Conservation (phyloP, 305 asterid species). For the Coffea humblotiana region DNA sequence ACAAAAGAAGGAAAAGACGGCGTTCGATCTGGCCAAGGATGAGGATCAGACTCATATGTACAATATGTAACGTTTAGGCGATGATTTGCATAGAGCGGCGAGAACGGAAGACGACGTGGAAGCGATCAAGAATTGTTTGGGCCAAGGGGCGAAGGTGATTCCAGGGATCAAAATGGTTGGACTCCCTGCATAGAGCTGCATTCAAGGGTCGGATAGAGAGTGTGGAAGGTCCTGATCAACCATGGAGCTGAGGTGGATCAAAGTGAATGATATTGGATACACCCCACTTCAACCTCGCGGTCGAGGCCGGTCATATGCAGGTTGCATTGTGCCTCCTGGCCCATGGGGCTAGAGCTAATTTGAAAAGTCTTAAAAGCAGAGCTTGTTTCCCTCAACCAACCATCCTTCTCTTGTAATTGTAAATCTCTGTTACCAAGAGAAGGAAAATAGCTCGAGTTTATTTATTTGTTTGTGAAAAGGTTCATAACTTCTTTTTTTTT, state of each 20-base stretch:
- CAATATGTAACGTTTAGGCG: constrained; percentile 45
- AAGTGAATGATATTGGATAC: constrained; percentile 53
- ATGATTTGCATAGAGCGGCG: constrained; percentile 57
- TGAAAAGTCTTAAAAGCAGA: constrained; percentile 51
- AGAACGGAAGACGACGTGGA: constrained; percentile 38
- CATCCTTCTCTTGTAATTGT: constrained; percentile 32
- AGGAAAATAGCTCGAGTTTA: constrained; percentile 15
- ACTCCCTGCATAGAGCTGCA: constrained; percentile 67
- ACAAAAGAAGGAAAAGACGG: constrained; percentile 56
- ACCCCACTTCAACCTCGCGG: constrained; percentile 66
- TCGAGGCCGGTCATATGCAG: constrained; percentile 57
- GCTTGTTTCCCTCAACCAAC: constrained; percentile 27
- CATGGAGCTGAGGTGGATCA: constrained; percentile 62
- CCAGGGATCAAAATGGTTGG: constrained; percentile 79
- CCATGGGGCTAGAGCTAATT: constrained; percentile 62
- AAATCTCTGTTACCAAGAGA: constrained; percentile 23
- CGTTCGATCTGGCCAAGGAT: constrained; percentile 53
- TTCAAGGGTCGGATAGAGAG: constrained; percentile 66
- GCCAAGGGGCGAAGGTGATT: constrained; percentile 56
- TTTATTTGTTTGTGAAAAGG: too few relatives aligned
- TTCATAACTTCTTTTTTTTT: too few relatives aligned
- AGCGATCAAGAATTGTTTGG: constrained; percentile 45
- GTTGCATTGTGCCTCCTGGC: constrained; percentile 59
- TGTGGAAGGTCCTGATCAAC: constrained; percentile 44
- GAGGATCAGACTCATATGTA: constrained; percentile 41